These are phyloP conservation scores for Colletotrichum magnum DNA, from an alignment of 2,329 filamentous ascomycete genomes.

Conservation along the genomic window DNA sequence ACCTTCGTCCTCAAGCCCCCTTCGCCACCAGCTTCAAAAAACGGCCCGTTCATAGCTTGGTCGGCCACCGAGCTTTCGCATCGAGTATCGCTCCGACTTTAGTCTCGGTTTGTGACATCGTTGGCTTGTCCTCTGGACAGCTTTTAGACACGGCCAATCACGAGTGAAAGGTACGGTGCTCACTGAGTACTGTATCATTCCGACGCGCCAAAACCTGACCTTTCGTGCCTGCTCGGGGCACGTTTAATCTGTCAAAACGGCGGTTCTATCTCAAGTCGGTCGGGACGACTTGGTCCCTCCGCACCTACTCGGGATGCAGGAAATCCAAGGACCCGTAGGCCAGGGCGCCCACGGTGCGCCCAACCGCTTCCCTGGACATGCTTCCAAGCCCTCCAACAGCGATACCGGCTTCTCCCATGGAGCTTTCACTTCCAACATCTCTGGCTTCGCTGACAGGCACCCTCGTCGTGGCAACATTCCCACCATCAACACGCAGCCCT, in stretches of 20 bases:
- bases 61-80: constrained; percentile 7
- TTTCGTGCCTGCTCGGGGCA: constrained; percentile 66
- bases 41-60: constrained; percentile 22
- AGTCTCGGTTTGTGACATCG: constrained; percentile 18
- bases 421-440: constrained; percentile 89
- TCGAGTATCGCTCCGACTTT: constrained; percentile 16
- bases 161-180: constrained; percentile 18
- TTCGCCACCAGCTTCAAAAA: constrained; percentile 21
- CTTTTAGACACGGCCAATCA: constrained; percentile 30
- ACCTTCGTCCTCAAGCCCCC: constrained; percentile 10
- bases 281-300: constrained; percentile 90
- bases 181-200: constrained; percentile 31
- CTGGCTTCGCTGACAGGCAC: constrained; percentile 89
- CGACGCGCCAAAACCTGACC: constrained; percentile 44
- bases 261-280: constrained; percentile 81
- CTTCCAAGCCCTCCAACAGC: constrained; percentile 85
- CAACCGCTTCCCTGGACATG: constrained; percentile 77
- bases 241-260: constrained; percentile 81
- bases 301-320: constrained; percentile 93
- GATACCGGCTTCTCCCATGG: constrained; percentile 94
- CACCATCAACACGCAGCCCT: constrained; percentile 82
- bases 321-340: constrained; percentile 77
- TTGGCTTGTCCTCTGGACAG: constrained; percentile 24
- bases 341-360: constrained; percentile 70
- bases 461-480: constrained; percentile 89